Evolutionary conservation across 1,284 basidiomycete genomes (phyloP), one percentile per base, ranked within the genome.

Genomic region (Ganoderma sp.): DNA sequence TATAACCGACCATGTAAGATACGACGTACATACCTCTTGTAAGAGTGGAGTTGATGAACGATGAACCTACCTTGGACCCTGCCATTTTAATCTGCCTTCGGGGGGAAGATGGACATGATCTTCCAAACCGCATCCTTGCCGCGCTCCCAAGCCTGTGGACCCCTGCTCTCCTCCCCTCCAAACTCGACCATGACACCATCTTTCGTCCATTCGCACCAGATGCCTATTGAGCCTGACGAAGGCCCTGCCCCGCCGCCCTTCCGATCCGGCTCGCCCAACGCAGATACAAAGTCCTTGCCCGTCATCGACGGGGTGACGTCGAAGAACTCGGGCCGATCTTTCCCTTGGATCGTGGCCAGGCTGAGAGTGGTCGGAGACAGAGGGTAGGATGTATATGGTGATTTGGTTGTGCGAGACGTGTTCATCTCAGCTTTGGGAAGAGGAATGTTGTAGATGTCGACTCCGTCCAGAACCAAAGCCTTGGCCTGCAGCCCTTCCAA

Each of bases 191-290:
- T 91, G 32, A 95, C 76, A 1, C 93, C 93, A 66, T 91, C 85
- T 68, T 81, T 84, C n/a, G 87, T 84, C 94, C 94, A 97, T 78
- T 97, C 95, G 73, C 94, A 92, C 93, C 94, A 97, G 69, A 96
- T 95, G 22, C 89, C 90, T 71, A 96, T 93, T 52, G 91, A 94
- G n/a, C 92, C 92, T 10, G 86, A 88, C 15, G 90, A 90, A 9
- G 92, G 92, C 0, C 92, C 93, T 12, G 87, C 83, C 0, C 94
- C 94, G 32, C 95, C 94, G 7, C 95, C 95, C 76, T 97, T 97
- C 65, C 92, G 85, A 73, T 87, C 87, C 8, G 95, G 95, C 79
- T 97, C 95, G 22, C 95, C 95, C 41, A 97, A 79, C 45, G 78
- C 76, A 19, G 80, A 77, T 3, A 97, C 91, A 69, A 98, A 88